Evolutionary conservation across 225 moss, liverwort and hornwort species (phyloP).

Genomic region (Marchantia paleacea): DNA sequence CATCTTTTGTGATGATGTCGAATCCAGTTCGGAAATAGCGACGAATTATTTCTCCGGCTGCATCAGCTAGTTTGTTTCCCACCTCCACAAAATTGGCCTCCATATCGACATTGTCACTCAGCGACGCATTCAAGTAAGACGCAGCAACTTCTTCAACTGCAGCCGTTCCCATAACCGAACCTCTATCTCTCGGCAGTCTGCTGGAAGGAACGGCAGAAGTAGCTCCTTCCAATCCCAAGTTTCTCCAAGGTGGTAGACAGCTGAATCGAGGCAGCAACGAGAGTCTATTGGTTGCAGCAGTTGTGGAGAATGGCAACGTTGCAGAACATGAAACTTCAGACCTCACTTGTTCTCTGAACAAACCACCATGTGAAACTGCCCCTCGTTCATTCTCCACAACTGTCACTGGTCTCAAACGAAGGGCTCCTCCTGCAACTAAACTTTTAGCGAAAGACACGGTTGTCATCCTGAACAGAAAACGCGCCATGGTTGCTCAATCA

Average conservation of each 20-base stretch:
- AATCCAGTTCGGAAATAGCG: constrained; percentile 72
- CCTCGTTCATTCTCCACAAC: background rate
- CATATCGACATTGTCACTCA: constrained; percentile 35
- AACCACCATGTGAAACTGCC: background rate
- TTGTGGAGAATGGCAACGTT: constrained; percentile 4
- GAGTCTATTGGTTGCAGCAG: background rate
- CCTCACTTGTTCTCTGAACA: constrained; percentile 7
- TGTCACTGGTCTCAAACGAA: constrained; percentile 11
- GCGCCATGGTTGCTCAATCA: constrained; percentile 3
- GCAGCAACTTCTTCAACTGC: constrained; percentile 29
- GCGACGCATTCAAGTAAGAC: constrained; percentile 31
- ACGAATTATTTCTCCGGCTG: constrained; percentile 70
- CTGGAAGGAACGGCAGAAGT: background rate
- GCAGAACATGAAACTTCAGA: background rate
- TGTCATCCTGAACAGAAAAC: constrained; percentile 32
- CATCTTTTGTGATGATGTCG: constrained; percentile 80
- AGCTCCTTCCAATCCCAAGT: background rate
- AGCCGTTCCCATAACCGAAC: constrained; percentile 36
- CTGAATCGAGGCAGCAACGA: background rate
- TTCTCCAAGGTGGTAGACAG: background rate
- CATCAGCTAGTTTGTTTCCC: constrained; percentile 80
- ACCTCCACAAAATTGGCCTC: constrained; percentile 67
- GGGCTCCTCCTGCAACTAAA: constrained; percentile 13
- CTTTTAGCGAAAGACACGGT: constrained; percentile 24
- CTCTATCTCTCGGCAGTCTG: constrained; percentile 1